Evolutionary conservation across 371 early-diverging fungal genomes (phyloP).

Genomic region (Mycotypha africana): DNA sequence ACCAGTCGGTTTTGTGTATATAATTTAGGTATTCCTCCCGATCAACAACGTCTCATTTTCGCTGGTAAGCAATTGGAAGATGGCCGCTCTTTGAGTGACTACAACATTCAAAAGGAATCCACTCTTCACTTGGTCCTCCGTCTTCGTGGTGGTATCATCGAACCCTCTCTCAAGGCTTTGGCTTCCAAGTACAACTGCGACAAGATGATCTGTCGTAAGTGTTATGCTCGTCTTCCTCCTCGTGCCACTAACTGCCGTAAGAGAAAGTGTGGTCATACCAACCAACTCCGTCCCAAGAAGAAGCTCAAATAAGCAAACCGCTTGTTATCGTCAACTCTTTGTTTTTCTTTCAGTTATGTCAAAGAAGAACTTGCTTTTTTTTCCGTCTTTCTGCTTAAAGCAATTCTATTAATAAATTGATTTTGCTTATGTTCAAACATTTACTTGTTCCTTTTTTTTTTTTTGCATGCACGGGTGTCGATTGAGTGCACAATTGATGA

Average conservation of each 20-base stretch:
- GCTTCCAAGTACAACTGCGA: slow-evolving; percentile 99
- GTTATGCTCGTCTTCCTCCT: slow-evolving; percentile 99
- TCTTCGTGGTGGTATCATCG: slow-evolving; percentile 96
- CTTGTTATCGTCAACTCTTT: slow-evolving; percentile 1
- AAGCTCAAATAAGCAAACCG: slow-evolving; percentile 52
- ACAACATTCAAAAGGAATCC: slow-evolving; percentile 95
- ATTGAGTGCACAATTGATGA: too few species aligned
- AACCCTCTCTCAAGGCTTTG: slow-evolving; percentile 94
- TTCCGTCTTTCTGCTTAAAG: too few species aligned
- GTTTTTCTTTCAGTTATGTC: too few species aligned
- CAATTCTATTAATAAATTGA: too few species aligned
- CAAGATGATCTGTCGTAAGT: slow-evolving; percentile 99
- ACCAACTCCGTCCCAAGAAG: slow-evolving; percentile 99
- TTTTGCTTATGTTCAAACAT: too few species aligned
- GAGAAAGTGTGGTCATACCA: slow-evolving; percentile 99
- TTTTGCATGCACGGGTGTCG: too few species aligned
- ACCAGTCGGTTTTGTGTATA: too few species aligned
- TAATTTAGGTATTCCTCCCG: slow-evolving; percentile 96
- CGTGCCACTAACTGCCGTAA: slow-evolving; percentile 99
- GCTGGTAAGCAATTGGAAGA: slow-evolving; percentile 99
- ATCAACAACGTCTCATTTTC: slow-evolving; percentile 99
- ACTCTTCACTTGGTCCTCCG: slow-evolving; percentile 98
- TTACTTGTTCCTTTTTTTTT: too few species aligned
- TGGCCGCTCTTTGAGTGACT: slow-evolving; percentile 86
- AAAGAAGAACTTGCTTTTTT: too few species aligned